Base-by-base conservation (phyloP, 768 basidiomycete genomes). In the Lactarius akahatsu region DNA sequence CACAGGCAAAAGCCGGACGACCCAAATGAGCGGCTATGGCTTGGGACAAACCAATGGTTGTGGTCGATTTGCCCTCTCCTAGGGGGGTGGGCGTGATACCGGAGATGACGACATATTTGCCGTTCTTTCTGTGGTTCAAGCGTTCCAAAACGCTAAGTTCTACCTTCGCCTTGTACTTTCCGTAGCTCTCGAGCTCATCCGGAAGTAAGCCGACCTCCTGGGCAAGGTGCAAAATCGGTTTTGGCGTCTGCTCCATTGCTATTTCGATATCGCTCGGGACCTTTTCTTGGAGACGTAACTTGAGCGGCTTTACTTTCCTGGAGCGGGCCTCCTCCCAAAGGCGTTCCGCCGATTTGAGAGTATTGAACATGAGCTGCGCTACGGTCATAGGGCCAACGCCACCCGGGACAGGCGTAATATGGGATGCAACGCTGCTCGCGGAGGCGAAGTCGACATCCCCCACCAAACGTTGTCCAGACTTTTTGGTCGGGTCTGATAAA, bases 341-440 rank as follows among this genome's bases (percentile, higher is more conserved):
- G 60, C 92, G 87, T 76, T 91, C 84, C 28, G 96, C 95, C 57
- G 94, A 90, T 69, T 83, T 80, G 70, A 94, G 79, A 1, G 96
- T 96, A 78, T 98, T 99, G 73, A 88, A 85, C 96, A 99, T 98
- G 69, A 99, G 87, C 81, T 98, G 83, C 26, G 97, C 97, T 65
- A 99, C 97, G 16, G 97, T 99, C 96, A 98, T 97, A n/a, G 97
- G 97, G 15, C 97, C 97, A 61, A 99, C 97, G 64, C 97, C 97
- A 76, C 97, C 97, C 0, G 97, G 97, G 30, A 99, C 97, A 26
- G 97, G 97, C 0, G 97, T 99, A 72, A 99, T 97, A 77, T 90
- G 80, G 2, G 92, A 91, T 1, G 97, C 96, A 65, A 90, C 86
- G 55, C 80, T 73, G 30, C 84, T 78, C n/a, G 93, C 96, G 7